These are phyloP conservation scores for Nannochloris sp. DNA, from an alignment of 139 green algal genomes.

Conservation along the genomic window DNA sequence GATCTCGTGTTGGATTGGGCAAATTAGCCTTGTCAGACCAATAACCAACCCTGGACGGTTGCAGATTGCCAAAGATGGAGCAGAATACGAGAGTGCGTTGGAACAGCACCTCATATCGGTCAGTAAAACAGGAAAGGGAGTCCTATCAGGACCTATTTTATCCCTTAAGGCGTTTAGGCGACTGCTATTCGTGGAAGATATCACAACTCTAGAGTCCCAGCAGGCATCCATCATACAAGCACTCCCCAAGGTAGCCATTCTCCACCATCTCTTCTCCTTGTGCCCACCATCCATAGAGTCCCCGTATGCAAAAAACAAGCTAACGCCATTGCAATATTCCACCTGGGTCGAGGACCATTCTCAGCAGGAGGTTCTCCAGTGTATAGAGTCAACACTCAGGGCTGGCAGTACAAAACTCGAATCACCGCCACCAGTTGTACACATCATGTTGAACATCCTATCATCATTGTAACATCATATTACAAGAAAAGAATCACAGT, in stretches of 20 bases:
- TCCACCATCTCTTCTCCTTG: conserved; percentile 81
- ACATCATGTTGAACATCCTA: no score
- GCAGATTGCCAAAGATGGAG: conserved; percentile 73
- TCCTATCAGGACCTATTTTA: conserved; percentile 47
- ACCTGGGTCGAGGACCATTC: conserved; percentile 86
- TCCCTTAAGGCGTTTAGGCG: conserved; percentile 58
- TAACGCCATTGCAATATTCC: conserved; percentile 71
- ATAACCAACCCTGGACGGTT: conserved; percentile 56
- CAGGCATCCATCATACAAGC: conserved; percentile 17
- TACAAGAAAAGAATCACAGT: no score
- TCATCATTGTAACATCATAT: no score
- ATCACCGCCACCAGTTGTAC: background rate
- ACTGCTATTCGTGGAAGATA: conserved; percentile 42
- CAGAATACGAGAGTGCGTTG: conserved; percentile 74
- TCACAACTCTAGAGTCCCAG: conserved; percentile 50
- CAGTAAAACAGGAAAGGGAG: conserved; percentile 27
- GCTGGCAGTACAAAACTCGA: conserved; percentile 8
- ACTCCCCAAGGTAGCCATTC: conserved; percentile 22
- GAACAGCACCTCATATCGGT: conserved; percentile 59
- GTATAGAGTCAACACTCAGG: conserved; percentile 23
- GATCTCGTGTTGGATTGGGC: conserved; percentile 81
- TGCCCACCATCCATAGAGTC: conserved; percentile 53
- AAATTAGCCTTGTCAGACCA: conserved; percentile 73
- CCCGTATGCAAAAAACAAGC: conserved; percentile 56
- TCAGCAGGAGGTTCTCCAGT: conserved; percentile 33